Base-by-base conservation (phyloP, 352 stramenopile species). In the Globisporangium emineosum region DNA sequence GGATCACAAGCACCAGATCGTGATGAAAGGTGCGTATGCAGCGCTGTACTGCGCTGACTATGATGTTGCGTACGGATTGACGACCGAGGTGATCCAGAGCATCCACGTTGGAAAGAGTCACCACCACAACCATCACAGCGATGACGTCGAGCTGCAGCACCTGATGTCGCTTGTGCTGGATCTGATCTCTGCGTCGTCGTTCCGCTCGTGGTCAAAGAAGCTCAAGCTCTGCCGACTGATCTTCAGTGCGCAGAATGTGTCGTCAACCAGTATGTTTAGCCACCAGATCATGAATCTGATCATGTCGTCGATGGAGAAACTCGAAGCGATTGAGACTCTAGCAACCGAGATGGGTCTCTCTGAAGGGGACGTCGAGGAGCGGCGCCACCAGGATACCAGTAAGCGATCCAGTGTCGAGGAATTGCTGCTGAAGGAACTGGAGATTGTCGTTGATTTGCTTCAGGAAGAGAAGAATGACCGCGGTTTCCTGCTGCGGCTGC, bases 41-140 rank as follows among this genome's bases (percentile, higher is more conserved):
- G 79, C 83, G 3, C 61, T 92, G 1, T 90, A 90, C 35, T 89
- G 79, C 37, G 71, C 75, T 35, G 81, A 92, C 62, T 90, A 80
- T 23, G 79, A 90, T 35, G 75, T 83, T 52, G 78, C 81, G 15
- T 76, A 81, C 32, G 60, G 69, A 12, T 62, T 92, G 33, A 83
- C 76, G 1, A 77, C 71, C 35, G 60, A 78, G 60, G 66, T 89
- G 23, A 68, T 78, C 5, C 60, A 71, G 45, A 71, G 55, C 4
- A 69, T 75, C 19, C 37, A 70, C 4, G 33, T 45, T 37, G 51
- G 8, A 19, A 30, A n/a, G 25, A n/a, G 15, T 0, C 17, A 35
- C 17, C 50, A 35, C n/a, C 61, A 66, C 5, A 12, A 55, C 5
- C 25, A 32, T 25, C 40, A 53, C 7, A 23, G 17, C 1, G 64